Percentiles rank a stretch among this genome's conserved stretches.
Evolutionary conservation across 2,329 filamentous ascomycete genomes (phyloP).

Genomic region (Zymoseptoria tritici): DNA sequence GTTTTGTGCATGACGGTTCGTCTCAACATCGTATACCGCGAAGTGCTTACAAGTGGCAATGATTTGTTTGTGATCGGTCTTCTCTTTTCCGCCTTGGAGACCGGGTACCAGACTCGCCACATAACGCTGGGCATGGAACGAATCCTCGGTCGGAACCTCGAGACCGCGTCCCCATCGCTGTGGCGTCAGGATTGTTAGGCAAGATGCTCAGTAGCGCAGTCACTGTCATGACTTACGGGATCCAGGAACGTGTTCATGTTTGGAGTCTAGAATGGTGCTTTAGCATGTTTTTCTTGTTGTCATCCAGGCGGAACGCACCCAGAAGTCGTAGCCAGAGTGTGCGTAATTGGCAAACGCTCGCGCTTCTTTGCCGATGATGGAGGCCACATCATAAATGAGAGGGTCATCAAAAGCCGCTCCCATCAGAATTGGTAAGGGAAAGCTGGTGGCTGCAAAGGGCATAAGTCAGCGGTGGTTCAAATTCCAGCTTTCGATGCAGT

Average conservation of each 20-base stretch:
- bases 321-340: slow-evolving; percentile 9
- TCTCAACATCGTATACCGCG: slow-evolving; percentile 2
- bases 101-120: slow-evolving; percentile 9
- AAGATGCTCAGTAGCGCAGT: no score
- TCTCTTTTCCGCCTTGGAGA: slow-evolving; percentile 7
- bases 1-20: slow-evolving; percentile 8
- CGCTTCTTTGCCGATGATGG: slow-evolving; percentile 51
- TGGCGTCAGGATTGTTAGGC: no score
- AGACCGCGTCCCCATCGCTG: slow-evolving; percentile 17
- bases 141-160: slow-evolving; percentile 13
- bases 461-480: no score
- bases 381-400: slow-evolving; percentile 50
- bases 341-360: slow-evolving; percentile 47
- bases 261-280: no score
- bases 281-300: no score
- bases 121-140: slow-evolving; percentile 8
- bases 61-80: neutral
- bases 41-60: slow-evolving; percentile 4
- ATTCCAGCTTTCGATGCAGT: no score
- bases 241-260: slow-evolving; percentile 10
- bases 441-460: neutral
- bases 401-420: slow-evolving; percentile 46
- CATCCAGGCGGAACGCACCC: no score
- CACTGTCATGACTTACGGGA: neutral
- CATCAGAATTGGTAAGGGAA: slow-evolving; percentile 8